Evolutionary conservation across 495 filamentous ascomycete species (phyloP).

Genomic region (Neurospora tetraspora): DNA sequence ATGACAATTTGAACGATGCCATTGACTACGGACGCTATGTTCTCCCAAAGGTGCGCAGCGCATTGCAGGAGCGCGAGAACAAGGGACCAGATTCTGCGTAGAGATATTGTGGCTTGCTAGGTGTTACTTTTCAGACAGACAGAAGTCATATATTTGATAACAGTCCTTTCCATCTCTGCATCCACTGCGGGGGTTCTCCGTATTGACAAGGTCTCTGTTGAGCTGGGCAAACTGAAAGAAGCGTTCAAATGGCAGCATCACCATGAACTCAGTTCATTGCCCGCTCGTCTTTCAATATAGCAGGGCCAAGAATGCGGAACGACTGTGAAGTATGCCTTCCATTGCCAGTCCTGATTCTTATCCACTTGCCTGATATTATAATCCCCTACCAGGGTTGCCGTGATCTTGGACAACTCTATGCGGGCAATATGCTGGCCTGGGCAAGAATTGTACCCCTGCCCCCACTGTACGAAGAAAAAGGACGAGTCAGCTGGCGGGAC

Average conservation of each 20-base stretch:
- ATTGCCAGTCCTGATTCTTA: constrained; percentile 29
- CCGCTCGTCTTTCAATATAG: not conserved
- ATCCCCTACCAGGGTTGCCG: constrained; percentile 12
- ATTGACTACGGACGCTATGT: constrained; percentile 44
- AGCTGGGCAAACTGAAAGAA: not conserved
- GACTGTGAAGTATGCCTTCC: constrained; percentile 25
- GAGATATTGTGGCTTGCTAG: not conserved
- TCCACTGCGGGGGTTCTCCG: not conserved
- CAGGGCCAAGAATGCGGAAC: constrained; percentile 34
- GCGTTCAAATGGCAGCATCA: not conserved
- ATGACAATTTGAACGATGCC: constrained; percentile 45
- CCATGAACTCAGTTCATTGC: not conserved
- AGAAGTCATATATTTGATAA: not conserved
- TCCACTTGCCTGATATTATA: constrained; percentile 33
- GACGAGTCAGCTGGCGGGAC: not conserved
- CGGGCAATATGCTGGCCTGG: not conserved
- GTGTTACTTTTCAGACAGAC: not conserved
- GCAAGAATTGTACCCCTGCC: not conserved
- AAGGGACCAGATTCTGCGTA: constrained; percentile 1
- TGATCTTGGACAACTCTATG: not conserved
- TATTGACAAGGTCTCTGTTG: not conserved
- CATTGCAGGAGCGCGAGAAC: constrained; percentile 20
- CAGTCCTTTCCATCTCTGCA: not conserved
- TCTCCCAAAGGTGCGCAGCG: constrained; percentile 35
- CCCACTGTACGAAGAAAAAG: not conserved